Base-by-base conservation (phyloP, 305 asterid genomes). In the Striga hermonthica region DNA sequence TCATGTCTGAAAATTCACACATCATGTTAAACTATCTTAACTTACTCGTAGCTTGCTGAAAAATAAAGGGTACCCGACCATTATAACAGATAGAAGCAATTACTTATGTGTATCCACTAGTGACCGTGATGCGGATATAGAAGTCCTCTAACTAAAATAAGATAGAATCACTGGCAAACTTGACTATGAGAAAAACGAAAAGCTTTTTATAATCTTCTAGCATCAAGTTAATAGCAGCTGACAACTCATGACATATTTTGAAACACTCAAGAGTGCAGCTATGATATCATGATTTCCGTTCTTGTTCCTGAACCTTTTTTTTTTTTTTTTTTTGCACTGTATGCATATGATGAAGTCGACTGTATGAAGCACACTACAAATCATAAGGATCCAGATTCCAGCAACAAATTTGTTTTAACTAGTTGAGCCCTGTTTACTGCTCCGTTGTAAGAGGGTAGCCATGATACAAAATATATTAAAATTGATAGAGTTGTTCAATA, bases 41-140 rank as follows among this genome's bases (percentile, higher is more conserved):
- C 61, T 61, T 62, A 56, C 39, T 68, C 44, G 47, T 22, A 61
- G 50, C 59, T 31, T 44, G 57, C 40, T 35, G 57, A 64, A 58
- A 57, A 0, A 48, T 41, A 39, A 54, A 8, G 59, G 16, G 34
- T 55, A 47, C 31, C 22, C 16, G 41, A 45, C 64, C 43, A 47
- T 10, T 13, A 13, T 28, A 3, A 70, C 11, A 60, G 9, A 49
- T 36, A 68, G 40, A 68, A 64, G 52, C 52, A 49, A 68, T 43
- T 53, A 60, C 10, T 54, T 53, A 41, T 56, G 45, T 38, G 63
- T 10, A 73, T 73, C 73, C 35, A 43, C 50, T 38, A 37, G 37
- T 7, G 11, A 44, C 35, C 35, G n/a, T 40, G 48, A 44, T 41
- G 10, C 13, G 44, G 58, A 43, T 35, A 36, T 60, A 56, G 45